Percentiles rank a stretch among this genome's conserved stretches.
phyloP scores from a whole-genome alignment of 23 red algal species.

The Gracilaria gracilis region DNA sequence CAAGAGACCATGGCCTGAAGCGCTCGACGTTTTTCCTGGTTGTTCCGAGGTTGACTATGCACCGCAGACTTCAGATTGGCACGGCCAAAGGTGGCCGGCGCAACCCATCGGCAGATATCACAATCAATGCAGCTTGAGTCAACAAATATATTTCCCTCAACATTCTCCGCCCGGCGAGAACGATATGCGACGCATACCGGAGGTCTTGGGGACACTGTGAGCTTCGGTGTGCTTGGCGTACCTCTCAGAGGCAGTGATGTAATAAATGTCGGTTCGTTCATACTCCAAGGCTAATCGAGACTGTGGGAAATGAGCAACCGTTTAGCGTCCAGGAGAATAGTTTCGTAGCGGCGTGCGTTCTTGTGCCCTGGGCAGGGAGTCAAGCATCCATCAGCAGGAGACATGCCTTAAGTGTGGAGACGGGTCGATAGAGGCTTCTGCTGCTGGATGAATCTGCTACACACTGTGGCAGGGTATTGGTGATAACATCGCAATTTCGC shows the following conservation, averaged over 20 bases:
- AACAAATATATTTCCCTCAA: constrained; percentile 78
- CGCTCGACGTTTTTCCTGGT: constrained; percentile 39
- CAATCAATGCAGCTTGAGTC: constrained; percentile 91
- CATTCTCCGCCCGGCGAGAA: constrained; percentile 66
- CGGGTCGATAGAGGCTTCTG: too few species aligned
- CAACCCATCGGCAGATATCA: constrained; percentile 79
- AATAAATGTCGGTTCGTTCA: neutral
- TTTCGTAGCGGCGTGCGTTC: neutral
- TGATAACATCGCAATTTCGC: neutral
- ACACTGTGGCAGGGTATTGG: neutral
- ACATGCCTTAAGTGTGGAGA: neutral
- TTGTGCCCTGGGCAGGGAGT: neutral
- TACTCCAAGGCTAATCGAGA: neutral
- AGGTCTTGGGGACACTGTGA: neutral
- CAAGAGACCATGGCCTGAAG: constrained; percentile 79
- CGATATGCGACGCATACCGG: neutral
- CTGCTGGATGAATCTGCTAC: neutral
- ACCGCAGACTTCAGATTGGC: constrained; percentile 62
- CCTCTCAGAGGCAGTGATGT: neutral
- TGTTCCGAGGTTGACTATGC: constrained; percentile 61
- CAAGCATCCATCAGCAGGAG: neutral
- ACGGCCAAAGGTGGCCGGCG: constrained; percentile 66
- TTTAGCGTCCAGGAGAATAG: neutral
- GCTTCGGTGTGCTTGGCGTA: neutral
- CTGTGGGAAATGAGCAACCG: neutral